These are phyloP conservation scores for Nakaseomyces sp. DNA, from an alignment of 1,139 yeast genomes.

Conservation along the genomic window DNA sequence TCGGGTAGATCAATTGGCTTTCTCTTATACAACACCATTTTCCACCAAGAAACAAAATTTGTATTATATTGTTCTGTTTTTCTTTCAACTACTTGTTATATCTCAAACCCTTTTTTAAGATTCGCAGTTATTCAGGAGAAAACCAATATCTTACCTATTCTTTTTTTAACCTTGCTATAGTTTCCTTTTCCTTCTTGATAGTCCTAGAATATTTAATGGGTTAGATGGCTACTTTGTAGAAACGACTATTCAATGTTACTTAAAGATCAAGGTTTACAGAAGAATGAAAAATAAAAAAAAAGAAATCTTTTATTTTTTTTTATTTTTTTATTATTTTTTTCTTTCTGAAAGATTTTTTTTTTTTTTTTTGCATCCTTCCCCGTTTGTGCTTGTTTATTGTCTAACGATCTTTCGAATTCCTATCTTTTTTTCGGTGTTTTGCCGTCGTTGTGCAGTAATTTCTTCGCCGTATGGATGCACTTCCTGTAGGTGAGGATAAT, in stretches of 20 bases:
- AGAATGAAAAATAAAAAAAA: neutral
- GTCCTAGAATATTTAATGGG: too few relatives aligned
- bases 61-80: neutral
- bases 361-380: too few relatives aligned
- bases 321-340: neutral
- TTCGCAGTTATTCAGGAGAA: too few relatives aligned
- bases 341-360: neutral
- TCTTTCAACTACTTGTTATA: neutral
- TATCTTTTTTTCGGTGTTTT: too few relatives aligned
- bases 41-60: too few relatives aligned
- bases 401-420: slow-evolving; percentile 1
- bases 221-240: too few relatives aligned
- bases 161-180: too few relatives aligned
- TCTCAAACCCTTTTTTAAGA: neutral
- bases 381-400: slow-evolving; percentile 2
- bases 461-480: neutral
- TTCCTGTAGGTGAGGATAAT: neutral
- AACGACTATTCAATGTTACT: too few relatives aligned
- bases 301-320: too few relatives aligned
- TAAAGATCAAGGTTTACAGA: too few relatives aligned
- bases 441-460: neutral
- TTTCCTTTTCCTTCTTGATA: too few relatives aligned
- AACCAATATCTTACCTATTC: too few relatives aligned
- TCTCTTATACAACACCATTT: slow-evolving; percentile 60
- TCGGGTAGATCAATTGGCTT: slow-evolving; percentile 54